These are phyloP conservation scores for Kodamaea jinghongensis DNA, from an alignment of 805 yeast genomes.

Conservation along the genomic window DNA sequence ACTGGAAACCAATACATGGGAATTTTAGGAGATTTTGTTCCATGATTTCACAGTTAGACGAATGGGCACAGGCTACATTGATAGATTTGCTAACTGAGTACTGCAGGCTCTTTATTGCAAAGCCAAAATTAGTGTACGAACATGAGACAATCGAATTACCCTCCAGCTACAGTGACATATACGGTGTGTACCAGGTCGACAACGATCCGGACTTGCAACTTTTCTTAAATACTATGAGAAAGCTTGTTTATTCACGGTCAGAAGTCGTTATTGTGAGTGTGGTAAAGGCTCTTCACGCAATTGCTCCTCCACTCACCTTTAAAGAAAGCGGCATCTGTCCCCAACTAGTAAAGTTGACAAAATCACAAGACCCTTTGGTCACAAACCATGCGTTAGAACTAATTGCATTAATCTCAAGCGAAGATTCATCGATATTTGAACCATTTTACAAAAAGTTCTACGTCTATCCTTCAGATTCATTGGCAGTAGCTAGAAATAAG, in stretches of 20 bases:
- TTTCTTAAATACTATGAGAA: conserved; percentile 47
- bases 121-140: conserved; percentile 40
- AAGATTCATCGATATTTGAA: conserved; percentile 31
- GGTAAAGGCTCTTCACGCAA: conserved; percentile 51
- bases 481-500: conserved; percentile 48
- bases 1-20: conserved; percentile 68
- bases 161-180: conserved; percentile 30
- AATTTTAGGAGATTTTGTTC: conserved; percentile 59
- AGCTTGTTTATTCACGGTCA: conserved; percentile 50
- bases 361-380: conserved; percentile 22
- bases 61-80: conserved; percentile 62
- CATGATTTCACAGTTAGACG: conserved; percentile 54
- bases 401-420: conserved; percentile 37
- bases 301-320: conserved; percentile 58
- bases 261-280: conserved; percentile 62
- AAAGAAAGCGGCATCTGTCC: conserved; percentile 47
- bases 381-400: conserved; percentile 43
- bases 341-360: conserved; percentile 46
- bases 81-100: conserved; percentile 68
- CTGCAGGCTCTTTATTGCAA: conserved; percentile 55
- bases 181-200: conserved; percentile 31
- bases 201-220: conserved; percentile 56
- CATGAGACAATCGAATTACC: conserved; percentile 34
- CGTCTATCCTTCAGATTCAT: conserved; percentile 52
- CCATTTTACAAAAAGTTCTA: conserved; percentile 47